Evolutionary conservation across 164 flowering plant species (phyloP), one percentile per base, ranked within the genome.

Genomic region (Stephania cephalantha): DNA sequence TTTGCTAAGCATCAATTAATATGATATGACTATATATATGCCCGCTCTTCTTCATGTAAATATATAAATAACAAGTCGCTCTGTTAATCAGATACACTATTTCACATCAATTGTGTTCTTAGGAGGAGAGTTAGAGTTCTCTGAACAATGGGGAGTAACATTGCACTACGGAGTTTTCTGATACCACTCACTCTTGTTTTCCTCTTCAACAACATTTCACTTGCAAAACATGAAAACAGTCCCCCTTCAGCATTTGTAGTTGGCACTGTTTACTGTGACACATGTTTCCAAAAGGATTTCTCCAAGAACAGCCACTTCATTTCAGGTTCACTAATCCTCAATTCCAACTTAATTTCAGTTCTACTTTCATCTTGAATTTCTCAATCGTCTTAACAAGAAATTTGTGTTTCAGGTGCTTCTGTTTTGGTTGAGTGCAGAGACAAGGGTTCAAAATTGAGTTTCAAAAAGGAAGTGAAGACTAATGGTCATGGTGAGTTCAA

Each of bases 201-300:
- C 74, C 68, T 83, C 76, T 75, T 79, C 70, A 73, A 52, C 69
- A 69, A 46, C 25, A 73, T 45, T 48, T 75, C 88, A 69, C 87
- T 85, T 48, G 90, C 85, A 48, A 77, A 63, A 18, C 83, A 81
- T 77, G 80, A 76, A 50, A 58, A 15, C 65, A 58, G 4, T 17
- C 85, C 68, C 78, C 82, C 86, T 72, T 80, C 93, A 81, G 97
- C 89, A 15, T 84, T 86, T 72, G 86, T 91, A 30, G 88, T 87
- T 48, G 97, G 98, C 22, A 87, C 91, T 25, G 96, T 92, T 53
- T 89, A 78, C 79, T 92, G 98, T 77, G 94, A 92, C 78, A 87
- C 96, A 46, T 94, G 98, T 73, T 90, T 83, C 80, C 85, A 83
- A 22, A 75, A 81, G 22, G 81, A 76, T 70, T 81, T 89, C 85